Base-by-base conservation (phyloP, 148 eudicot species). In the Diospyros lotus region DNA sequence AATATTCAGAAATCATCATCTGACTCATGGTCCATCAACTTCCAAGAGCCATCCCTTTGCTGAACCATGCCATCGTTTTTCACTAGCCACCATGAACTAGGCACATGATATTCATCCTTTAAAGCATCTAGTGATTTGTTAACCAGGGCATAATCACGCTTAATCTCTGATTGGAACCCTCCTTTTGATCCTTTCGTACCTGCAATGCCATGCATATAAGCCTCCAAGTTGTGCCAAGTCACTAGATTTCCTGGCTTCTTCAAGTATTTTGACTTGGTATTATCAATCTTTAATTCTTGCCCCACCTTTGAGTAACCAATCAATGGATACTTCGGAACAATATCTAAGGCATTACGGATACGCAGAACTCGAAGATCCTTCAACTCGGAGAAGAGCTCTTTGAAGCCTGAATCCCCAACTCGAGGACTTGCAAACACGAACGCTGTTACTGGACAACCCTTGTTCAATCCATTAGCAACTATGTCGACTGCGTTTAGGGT, bases 11-110 rank as follows among this genome's bases (percentile, higher is more conserved):
- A 56, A 56, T 80, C 84, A 56, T 80, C 84, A 51, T 81, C 84
- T 7, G 43, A 39, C 64, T 82, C 91, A 75, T 80, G 84, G 69
- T 89, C 93, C 80, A 78, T 44, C 68, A 89, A 73, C 55, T 18
- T 54, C 93, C 93, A 89, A 58, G 85, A 75, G 3, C 91, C 91
- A 82, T 89, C 83, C 0, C 28, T 59, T 41, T 69, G 80, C 45
- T 89, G 91, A 81, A 87, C 91, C 96, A 88, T 89, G 9, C 96
- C 89, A 50, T 84, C 87, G 51, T 85, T 74, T 77, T 81, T 85
- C 38, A 69, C 68, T 11, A 77, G 65, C 89, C 92, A 84, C 96
- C 96, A 91, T 9, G 73, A 8, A 18, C 39, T 64, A 5, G 92
- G 96, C 4, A 91, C 79, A 15, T 78, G 66, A 50, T 82, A 84